These are phyloP conservation scores for Phlebiopsis flavidoalba DNA, from an alignment of 768 basidiomycete species.

Conservation along the genomic window DNA sequence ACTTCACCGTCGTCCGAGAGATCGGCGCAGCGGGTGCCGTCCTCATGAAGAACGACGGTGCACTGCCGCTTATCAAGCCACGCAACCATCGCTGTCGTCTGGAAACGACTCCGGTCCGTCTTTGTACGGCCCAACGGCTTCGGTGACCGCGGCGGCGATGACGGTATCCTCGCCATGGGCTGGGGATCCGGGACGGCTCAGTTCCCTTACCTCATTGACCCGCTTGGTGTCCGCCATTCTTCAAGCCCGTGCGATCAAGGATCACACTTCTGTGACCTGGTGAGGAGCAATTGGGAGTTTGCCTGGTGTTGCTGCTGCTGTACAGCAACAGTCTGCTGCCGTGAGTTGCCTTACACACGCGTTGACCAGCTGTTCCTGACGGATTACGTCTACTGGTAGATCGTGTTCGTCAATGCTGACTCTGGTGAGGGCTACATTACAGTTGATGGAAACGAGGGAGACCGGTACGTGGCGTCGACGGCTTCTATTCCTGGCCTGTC, in stretches of 20 bases:
- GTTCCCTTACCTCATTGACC: conserved; percentile 77
- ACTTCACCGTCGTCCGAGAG: conserved; percentile 60
- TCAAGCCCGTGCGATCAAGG: conserved; percentile 60
- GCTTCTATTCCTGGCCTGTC: neutral
- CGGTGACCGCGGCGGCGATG: conserved; percentile 32
- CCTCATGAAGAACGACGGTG: conserved; percentile 66
- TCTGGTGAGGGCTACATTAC: conserved; percentile 83
- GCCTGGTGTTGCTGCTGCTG: conserved; percentile 14
- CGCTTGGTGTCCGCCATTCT: conserved; percentile 84
- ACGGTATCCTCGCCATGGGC: conserved; percentile 81
- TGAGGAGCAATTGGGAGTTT: conserved; percentile 21
- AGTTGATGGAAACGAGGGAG: conserved; percentile 75
- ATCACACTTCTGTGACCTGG: conserved; percentile 26
- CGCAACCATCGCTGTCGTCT: conserved; percentile 54
- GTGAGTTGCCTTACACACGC: neutral
- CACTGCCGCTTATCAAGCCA: conserved; percentile 55
- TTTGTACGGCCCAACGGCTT: conserved; percentile 44
- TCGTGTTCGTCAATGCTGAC: conserved; percentile 81
- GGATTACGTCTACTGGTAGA: conserved; percentile 8
- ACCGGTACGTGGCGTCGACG: conserved; percentile 36
- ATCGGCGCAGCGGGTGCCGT: conserved; percentile 73
- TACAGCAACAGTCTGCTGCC: conserved; percentile 11
- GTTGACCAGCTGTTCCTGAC: neutral
- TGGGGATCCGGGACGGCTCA: conserved; percentile 72
- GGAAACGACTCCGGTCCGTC: conserved; percentile 48